These are phyloP conservation scores for Plasmopara muralis DNA, from an alignment of 352 stramenopile species.

Conservation along the genomic window DNA sequence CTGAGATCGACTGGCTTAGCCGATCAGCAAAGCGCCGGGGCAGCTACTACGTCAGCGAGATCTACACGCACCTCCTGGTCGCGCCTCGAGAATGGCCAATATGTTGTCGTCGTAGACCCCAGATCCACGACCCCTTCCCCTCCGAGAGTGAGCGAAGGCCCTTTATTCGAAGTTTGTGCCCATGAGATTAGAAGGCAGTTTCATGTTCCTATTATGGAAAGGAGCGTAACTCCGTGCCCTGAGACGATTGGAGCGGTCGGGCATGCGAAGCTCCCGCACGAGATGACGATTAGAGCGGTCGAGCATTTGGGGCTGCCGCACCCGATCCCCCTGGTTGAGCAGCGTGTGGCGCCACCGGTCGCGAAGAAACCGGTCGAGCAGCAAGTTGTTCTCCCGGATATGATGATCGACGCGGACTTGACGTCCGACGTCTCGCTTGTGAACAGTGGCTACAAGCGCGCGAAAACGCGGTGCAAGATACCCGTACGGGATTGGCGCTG, in stretches of 20 bases:
- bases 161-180: conserved; percentile 7
- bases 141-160: conserved; percentile 11
- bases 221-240: not conserved
- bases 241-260: not conserved
- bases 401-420: too few species aligned
- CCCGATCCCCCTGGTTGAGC: too few species aligned
- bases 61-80: conserved; percentile 14
- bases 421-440: too few species aligned
- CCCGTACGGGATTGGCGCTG: too few species aligned
- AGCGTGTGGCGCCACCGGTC: too few species aligned
- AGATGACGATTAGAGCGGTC: not conserved
- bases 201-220: too few species aligned
- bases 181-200: too few species aligned
- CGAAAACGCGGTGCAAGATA: too few species aligned
- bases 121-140: not conserved
- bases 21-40: conserved; percentile 7
- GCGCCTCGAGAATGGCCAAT: conserved; percentile 2
- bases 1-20: conserved; percentile 5
- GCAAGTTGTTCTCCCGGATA: too few species aligned
- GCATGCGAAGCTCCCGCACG: not conserved
- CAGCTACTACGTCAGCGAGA: conserved; percentile 10
- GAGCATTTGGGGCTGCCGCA: not conserved
- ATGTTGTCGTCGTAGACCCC: conserved; percentile 13
- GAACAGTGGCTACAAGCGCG: too few species aligned
- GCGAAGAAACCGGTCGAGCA: too few species aligned